A percentile compares a stretch with the other conserved stretches of the same genome.
Evolutionary conservation across 2,329 filamentous ascomycete species (phyloP).

Genomic region (Trichophyton equinum): DNA sequence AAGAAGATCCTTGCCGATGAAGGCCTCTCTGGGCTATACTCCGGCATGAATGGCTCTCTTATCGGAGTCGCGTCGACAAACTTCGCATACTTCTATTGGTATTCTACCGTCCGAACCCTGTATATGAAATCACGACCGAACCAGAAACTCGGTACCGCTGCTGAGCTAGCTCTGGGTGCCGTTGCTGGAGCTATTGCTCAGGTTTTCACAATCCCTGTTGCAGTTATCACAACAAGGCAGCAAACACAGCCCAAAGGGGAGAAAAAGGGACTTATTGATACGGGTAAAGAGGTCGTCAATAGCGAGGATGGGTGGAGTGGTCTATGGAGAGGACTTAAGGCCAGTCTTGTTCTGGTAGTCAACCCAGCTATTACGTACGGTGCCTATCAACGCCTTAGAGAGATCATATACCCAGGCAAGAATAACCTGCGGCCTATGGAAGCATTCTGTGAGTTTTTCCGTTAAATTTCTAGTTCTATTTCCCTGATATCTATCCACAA

Average conservation of each 20-base stretch:
- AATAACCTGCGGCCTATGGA: conserved; percentile 66
- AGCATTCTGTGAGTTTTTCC: conserved; percentile 63
- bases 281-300: conserved; percentile 75
- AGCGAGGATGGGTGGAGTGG: conserved; percentile 82
- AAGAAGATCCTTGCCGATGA: conserved; percentile 70
- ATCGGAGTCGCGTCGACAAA: conserved; percentile 93
- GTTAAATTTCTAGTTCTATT: not conserved
- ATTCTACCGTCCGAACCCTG: conserved; percentile 70
- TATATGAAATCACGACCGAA: conserved; percentile 53
- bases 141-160: conserved; percentile 58
- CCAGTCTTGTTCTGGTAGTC: conserved; percentile 85
- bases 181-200: conserved; percentile 83
- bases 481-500: conserved; percentile 4
- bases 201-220: conserved; percentile 89
- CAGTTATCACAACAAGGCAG: conserved; percentile 89
- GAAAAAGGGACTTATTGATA: conserved; percentile 74
- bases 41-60: conserved; percentile 73
- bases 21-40: conserved; percentile 70
- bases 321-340: conserved; percentile 90
- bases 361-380: conserved; percentile 98
- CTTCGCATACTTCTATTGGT: conserved; percentile 99
- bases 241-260: conserved; percentile 81
- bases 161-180: conserved; percentile 75
- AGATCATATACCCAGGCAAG: conserved; percentile 64
- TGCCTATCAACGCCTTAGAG: conserved; percentile 80